phyloP scores from a whole-genome alignment of 106 monocot genomes.

The Dendrobium chrysotoxum region DNA sequence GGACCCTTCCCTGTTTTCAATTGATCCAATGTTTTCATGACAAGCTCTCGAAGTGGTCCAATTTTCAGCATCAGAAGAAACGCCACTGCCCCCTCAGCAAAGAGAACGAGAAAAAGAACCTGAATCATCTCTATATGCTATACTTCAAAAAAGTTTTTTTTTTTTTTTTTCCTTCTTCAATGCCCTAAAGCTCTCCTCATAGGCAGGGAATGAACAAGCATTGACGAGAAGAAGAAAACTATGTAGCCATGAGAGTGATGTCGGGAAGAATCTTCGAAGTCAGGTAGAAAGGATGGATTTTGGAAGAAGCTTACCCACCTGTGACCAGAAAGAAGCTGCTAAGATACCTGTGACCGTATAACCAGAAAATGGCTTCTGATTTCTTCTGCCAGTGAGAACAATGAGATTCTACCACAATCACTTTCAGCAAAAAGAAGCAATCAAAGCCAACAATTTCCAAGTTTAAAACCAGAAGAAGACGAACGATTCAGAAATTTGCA shows the following conservation, averaged over 20 bases:
- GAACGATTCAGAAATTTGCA: background rate
- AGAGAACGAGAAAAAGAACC: constrained; percentile 77
- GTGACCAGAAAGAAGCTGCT: background rate
- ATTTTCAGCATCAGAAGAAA: constrained; percentile 81
- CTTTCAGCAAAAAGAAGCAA: background rate
- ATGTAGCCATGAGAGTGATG: background rate
- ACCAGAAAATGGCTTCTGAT: background rate
- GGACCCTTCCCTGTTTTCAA: constrained; percentile 78
- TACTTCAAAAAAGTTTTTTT: background rate
- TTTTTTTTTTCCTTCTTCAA: background rate
- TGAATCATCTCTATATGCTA: constrained; percentile 53
- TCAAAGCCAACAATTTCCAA: background rate
- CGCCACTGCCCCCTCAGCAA: constrained; percentile 78
- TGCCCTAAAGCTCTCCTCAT: background rate
- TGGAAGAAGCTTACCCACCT: background rate
- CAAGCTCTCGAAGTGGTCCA: constrained; percentile 79
- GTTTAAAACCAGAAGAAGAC: background rate
- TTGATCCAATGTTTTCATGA: constrained; percentile 71
- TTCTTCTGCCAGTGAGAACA: background rate
- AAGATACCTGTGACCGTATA: background rate
- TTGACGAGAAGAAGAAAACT: too few species aligned
- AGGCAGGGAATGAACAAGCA: background rate
- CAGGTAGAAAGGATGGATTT: background rate
- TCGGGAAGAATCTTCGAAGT: background rate
- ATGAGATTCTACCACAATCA: background rate